Percentiles rank a stretch among this genome's conserved stretches.
Conservation (phyloP, 202 grass and related monocot species). For the Bolboschoenoplectus hybrid region DNA sequence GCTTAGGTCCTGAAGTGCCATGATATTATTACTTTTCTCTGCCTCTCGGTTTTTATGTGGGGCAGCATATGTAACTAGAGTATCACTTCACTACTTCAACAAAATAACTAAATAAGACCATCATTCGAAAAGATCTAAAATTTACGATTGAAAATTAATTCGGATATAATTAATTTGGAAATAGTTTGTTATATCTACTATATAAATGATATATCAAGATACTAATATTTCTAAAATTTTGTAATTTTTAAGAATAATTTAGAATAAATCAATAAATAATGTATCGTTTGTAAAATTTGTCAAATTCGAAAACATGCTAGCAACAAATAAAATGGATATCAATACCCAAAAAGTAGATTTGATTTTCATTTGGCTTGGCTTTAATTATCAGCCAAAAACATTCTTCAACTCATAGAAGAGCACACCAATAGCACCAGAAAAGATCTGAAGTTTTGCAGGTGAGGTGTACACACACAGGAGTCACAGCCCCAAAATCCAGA, state of each 20-base stretch:
- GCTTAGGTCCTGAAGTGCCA: not conserved
- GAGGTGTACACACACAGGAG: conserved; percentile 16
- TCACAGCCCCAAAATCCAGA: conserved; percentile 21
- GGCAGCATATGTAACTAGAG: not conserved
- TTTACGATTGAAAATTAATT: not conserved
- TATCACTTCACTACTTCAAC: not conserved
- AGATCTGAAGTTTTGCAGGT: conserved; percentile 29
- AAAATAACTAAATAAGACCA: too few relatives aligned
- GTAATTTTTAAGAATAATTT: not conserved
- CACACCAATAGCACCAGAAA: not conserved
- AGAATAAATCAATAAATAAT: not conserved
- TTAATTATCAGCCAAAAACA: not conserved
- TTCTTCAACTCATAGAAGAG: not conserved
- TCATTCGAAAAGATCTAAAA: not conserved
- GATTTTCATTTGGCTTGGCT: not conserved
- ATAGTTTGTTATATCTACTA: not conserved
- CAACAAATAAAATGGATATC: too few relatives aligned
- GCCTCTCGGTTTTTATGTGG: conserved; percentile 12
- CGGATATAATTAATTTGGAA: not conserved
- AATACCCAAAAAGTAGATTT: too few relatives aligned
- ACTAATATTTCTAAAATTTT: not conserved
- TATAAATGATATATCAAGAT: not conserved
- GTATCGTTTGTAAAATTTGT: not conserved
- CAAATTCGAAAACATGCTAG: too few relatives aligned
- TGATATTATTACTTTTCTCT: not conserved